Evolutionary conservation across 441 rosid species (phyloP), one percentile per base, ranked within the genome.

Genomic region (Kokia cookei): DNA sequence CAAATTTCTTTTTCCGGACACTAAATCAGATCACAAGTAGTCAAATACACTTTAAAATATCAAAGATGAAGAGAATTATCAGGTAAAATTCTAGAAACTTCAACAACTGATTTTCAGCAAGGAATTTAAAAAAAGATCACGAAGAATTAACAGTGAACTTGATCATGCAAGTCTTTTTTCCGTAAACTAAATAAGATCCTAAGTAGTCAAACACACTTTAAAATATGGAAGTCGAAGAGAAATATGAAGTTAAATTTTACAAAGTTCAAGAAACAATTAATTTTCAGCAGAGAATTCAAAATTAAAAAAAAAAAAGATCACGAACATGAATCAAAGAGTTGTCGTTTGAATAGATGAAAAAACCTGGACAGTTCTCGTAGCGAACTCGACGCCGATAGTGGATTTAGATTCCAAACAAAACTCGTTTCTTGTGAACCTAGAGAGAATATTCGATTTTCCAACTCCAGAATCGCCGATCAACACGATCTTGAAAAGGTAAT

Each of bases 381-480:
- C 98, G 77, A 93, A 93, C 77, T 93, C 98, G 53, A 93, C 98
- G 54, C 98, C 97, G 65, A 93, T 93, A 26, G 97, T 93, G 78
- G 98, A 93, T 82, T 93, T 93, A 53, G 98, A 93, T 73, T 93
- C 98, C 88, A 93, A 80, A 73, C 97, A 91, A 76, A 93, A 93
- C 82, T 93, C 98, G 59, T 93, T 90, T 64, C 97, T 85, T 14
- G 98, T 93, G 75, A 88, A 93, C 82, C 94, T 82, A 10, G 98
- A 93, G 74, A 91, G 91, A 15, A 93, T 93, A 74, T 93, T 93
- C 14, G 98, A 91, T 88, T 93, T 93, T 7, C 98, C 98, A 4
- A 93, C 98, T 59, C 98, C 98, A 7, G 98, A 93, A 82, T 93
- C 97, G 17, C 97, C 98, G 74, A 93, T 93, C 88, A 93, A 73